phyloP scores from a whole-genome alignment of 2,329 filamentous ascomycete genomes.

The Colletotrichum lindemuthianum region DNA sequence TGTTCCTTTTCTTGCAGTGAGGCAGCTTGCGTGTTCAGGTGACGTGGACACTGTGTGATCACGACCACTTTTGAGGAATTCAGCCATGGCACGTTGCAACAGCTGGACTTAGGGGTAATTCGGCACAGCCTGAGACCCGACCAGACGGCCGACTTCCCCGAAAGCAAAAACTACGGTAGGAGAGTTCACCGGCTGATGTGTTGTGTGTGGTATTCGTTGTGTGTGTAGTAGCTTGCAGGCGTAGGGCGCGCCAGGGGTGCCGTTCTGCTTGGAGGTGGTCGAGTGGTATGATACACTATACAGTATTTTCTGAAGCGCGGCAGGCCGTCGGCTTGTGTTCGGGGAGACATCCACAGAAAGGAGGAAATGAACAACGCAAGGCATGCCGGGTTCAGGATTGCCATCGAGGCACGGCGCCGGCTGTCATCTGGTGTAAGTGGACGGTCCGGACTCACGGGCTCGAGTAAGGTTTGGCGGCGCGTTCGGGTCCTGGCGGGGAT shows the following conservation, averaged over 20 bases:
- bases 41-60: too few species aligned
- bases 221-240: conserved; percentile 2
- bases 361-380: conserved; percentile 1
- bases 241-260: conserved; percentile 2
- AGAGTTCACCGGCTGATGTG: conserved; percentile 20
- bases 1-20: too few species aligned
- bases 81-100: too few species aligned
- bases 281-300: conserved; percentile 19
- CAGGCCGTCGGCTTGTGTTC: conserved; percentile 9
- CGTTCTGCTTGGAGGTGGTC: conserved; percentile 2
- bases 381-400: not conserved
- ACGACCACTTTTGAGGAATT: too few species aligned
- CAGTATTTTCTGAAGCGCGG: conserved; percentile 16
- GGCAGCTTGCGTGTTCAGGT: too few species aligned
- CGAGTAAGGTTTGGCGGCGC: conserved; percentile 14
- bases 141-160: conserved; percentile 4
- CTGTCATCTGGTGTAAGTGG: conserved; percentile 25
- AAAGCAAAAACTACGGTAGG: conserved; percentile 29
- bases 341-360: conserved; percentile 5
- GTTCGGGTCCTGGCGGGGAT: conserved; percentile 23
- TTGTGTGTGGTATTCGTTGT: too few species aligned
- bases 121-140: too few species aligned
- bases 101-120: too few species aligned
- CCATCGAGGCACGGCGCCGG: conserved; percentile 10
- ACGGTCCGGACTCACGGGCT: conserved; percentile 19